Percentiles rank a stretch among this genome's conserved stretches.
Evolutionary conservation across 1,139 yeast species (phyloP).

Genomic region (Lodderomyces elongisporus): DNA sequence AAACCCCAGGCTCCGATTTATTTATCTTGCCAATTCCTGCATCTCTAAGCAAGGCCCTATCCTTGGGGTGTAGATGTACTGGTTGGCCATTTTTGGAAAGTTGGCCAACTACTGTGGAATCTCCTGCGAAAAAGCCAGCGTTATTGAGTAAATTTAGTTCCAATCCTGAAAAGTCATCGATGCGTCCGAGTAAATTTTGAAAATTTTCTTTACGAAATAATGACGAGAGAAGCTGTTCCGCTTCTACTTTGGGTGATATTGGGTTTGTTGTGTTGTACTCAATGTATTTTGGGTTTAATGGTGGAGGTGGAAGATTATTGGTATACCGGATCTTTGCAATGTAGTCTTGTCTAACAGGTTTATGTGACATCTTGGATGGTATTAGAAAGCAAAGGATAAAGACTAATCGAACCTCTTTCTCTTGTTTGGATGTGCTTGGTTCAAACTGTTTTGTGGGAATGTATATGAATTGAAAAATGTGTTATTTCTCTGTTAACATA

Average conservation of each 20-base stretch:
- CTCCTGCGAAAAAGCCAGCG: conserved; percentile 60
- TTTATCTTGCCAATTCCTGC: conserved; percentile 52
- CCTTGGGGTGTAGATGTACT: conserved; percentile 65
- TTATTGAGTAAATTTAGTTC: conserved; percentile 66
- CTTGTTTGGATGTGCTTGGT: too few species aligned
- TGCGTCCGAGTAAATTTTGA: conserved; percentile 55
- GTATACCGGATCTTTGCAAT: conserved; percentile 82
- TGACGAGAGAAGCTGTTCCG: conserved; percentile 65
- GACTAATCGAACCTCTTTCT: too few species aligned
- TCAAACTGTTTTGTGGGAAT: not conserved
- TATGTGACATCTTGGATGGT: too few species aligned
- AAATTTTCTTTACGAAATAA: conserved; percentile 76
- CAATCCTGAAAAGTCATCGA: conserved; percentile 75
- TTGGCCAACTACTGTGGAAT: conserved; percentile 14
- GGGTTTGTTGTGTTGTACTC: conserved; percentile 44
- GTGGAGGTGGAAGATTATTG: conserved; percentile 90
- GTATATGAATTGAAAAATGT: not conserved
- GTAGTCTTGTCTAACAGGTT: conserved; percentile 70
- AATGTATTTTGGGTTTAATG: conserved; percentile 82
- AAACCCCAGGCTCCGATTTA: conserved; percentile 60
- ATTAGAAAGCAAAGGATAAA: too few species aligned
- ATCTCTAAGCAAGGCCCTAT: conserved; percentile 71
- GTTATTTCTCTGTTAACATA: too few species aligned
- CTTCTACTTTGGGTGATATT: conserved; percentile 41
- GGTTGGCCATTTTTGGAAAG: conserved; percentile 13